Percentiles rank a stretch among this genome's conserved stretches.
These are phyloP conservation scores for Corrigiola litoralis DNA, from an alignment of 179 eudicot species.

Conservation along the genomic window DNA sequence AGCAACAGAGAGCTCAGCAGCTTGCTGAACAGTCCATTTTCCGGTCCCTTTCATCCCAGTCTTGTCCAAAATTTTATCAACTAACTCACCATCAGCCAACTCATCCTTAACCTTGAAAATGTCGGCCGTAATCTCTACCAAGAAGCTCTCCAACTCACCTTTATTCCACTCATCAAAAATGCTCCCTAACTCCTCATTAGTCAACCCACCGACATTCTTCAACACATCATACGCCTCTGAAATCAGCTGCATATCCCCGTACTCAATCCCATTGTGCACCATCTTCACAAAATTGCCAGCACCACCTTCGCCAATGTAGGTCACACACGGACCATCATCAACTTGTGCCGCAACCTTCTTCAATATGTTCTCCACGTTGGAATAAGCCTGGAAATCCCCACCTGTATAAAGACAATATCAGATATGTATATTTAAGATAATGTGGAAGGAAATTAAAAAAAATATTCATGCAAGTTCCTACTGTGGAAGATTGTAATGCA, in stretches of 20 bases:
- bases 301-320: conserved; percentile 45
- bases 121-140: conserved; percentile 46
- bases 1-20: conserved; percentile 47
- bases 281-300: conserved; percentile 45
- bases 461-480: too few species aligned
- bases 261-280: conserved; percentile 53
- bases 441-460: too few species aligned
- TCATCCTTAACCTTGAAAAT: conserved; percentile 46
- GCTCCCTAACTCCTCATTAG: conserved; percentile 36
- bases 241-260: conserved; percentile 50
- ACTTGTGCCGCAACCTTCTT: conserved; percentile 46
- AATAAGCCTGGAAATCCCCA: conserved; percentile 29
- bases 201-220: conserved; percentile 36
- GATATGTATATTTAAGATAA: too few species aligned
- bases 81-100: conserved; percentile 31
- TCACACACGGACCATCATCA: conserved; percentile 48
- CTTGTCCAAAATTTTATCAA: conserved; percentile 46
- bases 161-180: conserved; percentile 44
- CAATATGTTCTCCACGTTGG: conserved; percentile 22
- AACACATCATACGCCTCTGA: conserved; percentile 45
- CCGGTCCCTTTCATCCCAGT: conserved; percentile 53
- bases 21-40: conserved; percentile 51
- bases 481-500: too few species aligned
- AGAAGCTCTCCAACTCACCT: conserved; percentile 44
- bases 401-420: conserved; percentile 1